These are phyloP conservation scores for Malus asiatica DNA, from an alignment of 306 rosid species.

Conservation along the genomic window DNA sequence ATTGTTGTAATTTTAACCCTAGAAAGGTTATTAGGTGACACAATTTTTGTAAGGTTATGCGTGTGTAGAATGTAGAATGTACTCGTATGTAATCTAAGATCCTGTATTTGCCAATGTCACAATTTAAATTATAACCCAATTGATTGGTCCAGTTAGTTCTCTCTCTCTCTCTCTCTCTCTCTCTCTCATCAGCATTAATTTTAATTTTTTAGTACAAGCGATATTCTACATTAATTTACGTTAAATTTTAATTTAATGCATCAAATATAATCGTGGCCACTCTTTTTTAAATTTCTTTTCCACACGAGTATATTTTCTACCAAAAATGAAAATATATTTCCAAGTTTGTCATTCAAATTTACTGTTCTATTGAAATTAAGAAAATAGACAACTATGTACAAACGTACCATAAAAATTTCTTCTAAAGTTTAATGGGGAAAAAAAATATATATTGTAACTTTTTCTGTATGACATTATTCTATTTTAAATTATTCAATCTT, in stretches of 20 bases:
- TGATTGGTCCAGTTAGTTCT: neutral
- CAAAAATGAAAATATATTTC: neutral
- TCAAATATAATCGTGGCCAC: neutral
- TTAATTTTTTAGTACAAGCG: neutral
- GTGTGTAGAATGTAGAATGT: slow-evolving; percentile 6
- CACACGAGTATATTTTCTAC: neutral
- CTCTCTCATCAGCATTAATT: neutral
- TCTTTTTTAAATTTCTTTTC: neutral
- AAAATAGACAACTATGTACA: too few species aligned
- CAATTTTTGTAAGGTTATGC: slow-evolving; percentile 16
- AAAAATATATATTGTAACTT: too few species aligned
- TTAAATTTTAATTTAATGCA: too few species aligned
- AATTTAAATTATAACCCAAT: neutral
- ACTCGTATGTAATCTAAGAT: slow-evolving; percentile 7
- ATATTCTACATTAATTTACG: too few species aligned
- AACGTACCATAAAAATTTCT: too few species aligned
- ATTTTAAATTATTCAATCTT: neutral
- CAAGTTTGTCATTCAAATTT: neutral
- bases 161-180: neutral
- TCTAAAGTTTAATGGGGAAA: too few species aligned
- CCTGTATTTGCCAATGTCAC: neutral
- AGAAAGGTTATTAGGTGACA: neutral
- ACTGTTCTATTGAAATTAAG: too few species aligned
- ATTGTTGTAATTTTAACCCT: neutral
- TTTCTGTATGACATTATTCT: too few species aligned